Percentiles rank a stretch among this genome's conserved stretches.
Evolutionary conservation across 306 rosid species (phyloP).

Genomic region (Benincasa hispida): DNA sequence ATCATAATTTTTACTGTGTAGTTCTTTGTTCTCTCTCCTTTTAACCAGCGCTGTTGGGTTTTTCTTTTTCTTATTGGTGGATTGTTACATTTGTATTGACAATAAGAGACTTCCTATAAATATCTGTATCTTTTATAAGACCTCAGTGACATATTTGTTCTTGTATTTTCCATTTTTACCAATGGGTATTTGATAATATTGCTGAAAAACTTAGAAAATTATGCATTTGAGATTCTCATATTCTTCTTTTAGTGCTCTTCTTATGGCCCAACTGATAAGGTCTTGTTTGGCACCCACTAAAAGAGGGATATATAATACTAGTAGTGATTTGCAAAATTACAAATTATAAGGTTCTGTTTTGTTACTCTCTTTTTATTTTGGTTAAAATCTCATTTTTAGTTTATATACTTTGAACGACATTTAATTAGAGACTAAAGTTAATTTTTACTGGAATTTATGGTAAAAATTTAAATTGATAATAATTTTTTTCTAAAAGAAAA

Average conservation of each 20-base stretch:
- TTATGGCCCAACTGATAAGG: background rate
- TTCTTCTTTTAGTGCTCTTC: background rate
- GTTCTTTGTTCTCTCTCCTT: background rate
- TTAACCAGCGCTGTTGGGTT: background rate
- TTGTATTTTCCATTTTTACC: background rate
- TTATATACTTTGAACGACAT: too few relatives aligned
- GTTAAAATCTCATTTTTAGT: too few relatives aligned
- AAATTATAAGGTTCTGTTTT: too few relatives aligned
- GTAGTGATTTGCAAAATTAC: too few relatives aligned
- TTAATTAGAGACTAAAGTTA: too few relatives aligned
- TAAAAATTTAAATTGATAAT: too few relatives aligned
- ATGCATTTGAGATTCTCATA: background rate
- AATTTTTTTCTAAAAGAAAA: too few relatives aligned
- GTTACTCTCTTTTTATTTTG: too few relatives aligned
- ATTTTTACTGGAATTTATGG: too few relatives aligned
- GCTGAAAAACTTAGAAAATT: background rate
- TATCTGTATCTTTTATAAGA: background rate
- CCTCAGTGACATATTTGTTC: background rate
- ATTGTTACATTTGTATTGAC: conserved; percentile 4
- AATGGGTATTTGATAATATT: background rate
- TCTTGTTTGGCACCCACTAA: background rate
- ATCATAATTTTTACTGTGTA: background rate
- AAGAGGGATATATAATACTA: too few relatives aligned
- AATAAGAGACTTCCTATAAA: background rate
- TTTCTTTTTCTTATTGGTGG: background rate